Evolutionary conservation across 1,139 yeast genomes (phyloP).

Genomic region (Yamadazyma spencermartinsiae): DNA sequence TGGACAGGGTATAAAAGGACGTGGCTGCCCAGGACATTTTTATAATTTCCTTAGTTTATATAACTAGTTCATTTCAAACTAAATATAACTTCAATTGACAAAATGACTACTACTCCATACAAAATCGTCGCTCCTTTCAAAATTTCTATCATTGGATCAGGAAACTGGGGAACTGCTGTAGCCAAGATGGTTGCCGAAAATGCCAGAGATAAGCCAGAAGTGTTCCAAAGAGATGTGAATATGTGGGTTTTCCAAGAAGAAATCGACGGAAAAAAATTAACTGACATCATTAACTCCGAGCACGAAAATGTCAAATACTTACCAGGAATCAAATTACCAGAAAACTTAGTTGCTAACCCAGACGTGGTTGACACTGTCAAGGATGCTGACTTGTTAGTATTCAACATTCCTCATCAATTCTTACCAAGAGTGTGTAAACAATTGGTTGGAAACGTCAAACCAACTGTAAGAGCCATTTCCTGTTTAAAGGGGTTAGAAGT

Average conservation of each 20-base stretch:
- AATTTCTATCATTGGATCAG: slow-evolving; percentile 71
- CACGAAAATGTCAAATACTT: slow-evolving; percentile 91
- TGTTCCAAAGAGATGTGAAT: slow-evolving; percentile 68
- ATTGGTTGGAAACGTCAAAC: slow-evolving; percentile 70
- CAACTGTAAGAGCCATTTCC: slow-evolving; percentile 78
- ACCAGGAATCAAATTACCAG: slow-evolving; percentile 79
- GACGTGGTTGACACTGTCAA: slow-evolving; percentile 69
- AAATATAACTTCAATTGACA: slow-evolving; percentile 7
- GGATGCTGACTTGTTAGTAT: slow-evolving; percentile 79
- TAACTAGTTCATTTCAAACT: neutral
- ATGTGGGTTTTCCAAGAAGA: slow-evolving; percentile 96
- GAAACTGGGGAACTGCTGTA: slow-evolving; percentile 94
- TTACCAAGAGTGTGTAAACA: slow-evolving; percentile 71
- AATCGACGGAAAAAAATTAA: slow-evolving; percentile 67
- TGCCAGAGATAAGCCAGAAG: slow-evolving; percentile 62
- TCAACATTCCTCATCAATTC: slow-evolving; percentile 95
- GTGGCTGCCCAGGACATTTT: no score
- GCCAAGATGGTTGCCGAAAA: slow-evolving; percentile 93
- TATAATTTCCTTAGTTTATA: neutral
- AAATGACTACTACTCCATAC: slow-evolving; percentile 39
- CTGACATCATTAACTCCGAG: slow-evolving; percentile 80
- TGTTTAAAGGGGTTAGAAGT: slow-evolving; percentile 94
- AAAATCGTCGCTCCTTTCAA: slow-evolving; percentile 45
- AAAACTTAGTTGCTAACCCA: slow-evolving; percentile 81
- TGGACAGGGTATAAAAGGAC: neutral